Base-by-base conservation (phyloP, 371 early-diverging fungal genomes). In the Apophysomyces sp. region DNA sequence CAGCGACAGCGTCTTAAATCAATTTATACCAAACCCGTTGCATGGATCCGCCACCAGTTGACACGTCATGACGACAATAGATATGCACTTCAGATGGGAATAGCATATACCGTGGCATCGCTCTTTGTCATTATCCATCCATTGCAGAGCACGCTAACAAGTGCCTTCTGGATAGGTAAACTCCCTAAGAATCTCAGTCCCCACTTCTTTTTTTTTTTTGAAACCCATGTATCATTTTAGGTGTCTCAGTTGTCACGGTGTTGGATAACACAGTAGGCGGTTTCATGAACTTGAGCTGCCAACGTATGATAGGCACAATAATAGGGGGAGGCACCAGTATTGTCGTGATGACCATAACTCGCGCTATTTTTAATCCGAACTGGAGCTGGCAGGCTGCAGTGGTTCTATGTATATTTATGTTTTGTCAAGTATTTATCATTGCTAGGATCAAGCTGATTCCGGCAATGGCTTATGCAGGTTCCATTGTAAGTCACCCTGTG, bases 211-310 rank as follows among this genome's bases (percentile, higher is more conserved):
- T 8, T 34, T 13, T 1, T 34, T 34, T 32, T 32, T 34, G 8
- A 34, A 34, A 13, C n/a, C n/a, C n/a, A 34, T 34, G 34, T 13
- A 11, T 4, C 34, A 34, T 57, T 7, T 55, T 62, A 77, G 77
- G 71, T 49, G 68, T 77, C 7, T 66, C 72, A 8, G 74, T 74
- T 12, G 74, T 72, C 0, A 69, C 73, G 18, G 72, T 77, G 0
- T 53, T 71, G 8, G 77, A 77, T 39, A 77, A 67, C 21, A 69
- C 77, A 3, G 62, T 77, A 4, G 74, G 77, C n/a, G 72, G 74
- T 0, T 67, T 74, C 16, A 28, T 77, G 4, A 61, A 52, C n/a
- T 56, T 74, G 1, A 69, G 77, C 41, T 37, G 69, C 6, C 77
- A 77, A 27, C 53, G 77, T 6, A 55, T 74, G 21, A 52, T 74